These are phyloP conservation scores for Penicillium silybi DNA, from an alignment of 495 filamentous ascomycete genomes.

Conservation along the genomic window DNA sequence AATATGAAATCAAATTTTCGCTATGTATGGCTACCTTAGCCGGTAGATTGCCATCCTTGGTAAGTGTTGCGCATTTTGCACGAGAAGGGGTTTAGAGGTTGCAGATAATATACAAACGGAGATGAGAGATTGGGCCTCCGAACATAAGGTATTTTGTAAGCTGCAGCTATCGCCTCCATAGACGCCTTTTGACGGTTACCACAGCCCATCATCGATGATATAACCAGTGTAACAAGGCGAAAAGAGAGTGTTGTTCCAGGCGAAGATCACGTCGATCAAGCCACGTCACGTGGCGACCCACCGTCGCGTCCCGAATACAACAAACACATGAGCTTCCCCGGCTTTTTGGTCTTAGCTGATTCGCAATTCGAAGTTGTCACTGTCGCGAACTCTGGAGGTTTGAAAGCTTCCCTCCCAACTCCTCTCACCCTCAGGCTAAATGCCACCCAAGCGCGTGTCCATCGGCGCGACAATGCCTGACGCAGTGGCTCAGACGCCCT, in stretches of 20 bases:
- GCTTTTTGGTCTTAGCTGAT: background rate
- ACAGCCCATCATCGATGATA: background rate
- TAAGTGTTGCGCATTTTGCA: no score
- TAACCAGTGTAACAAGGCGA: background rate
- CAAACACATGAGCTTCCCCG: background rate
- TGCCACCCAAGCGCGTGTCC: conserved; percentile 31
- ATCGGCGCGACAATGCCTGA: conserved; percentile 18
- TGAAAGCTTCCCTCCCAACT: background rate
- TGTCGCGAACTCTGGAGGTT: background rate
- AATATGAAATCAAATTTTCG: no score
- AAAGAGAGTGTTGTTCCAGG: background rate
- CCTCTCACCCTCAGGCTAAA: background rate
- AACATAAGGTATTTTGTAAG: no score
- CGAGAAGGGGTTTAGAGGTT: no score
- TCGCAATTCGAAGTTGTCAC: background rate
- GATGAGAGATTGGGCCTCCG: no score
- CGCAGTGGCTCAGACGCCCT: conserved; percentile 12
- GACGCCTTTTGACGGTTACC: background rate
- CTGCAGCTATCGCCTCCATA: background rate
- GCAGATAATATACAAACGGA: no score
- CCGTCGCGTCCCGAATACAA: conserved; percentile 11
- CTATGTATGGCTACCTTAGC: no score
- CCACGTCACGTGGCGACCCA: conserved; percentile 13
- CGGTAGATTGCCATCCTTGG: no score
- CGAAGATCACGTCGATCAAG: background rate